phyloP scores from a whole-genome alignment of 2,329 filamentous ascomycete species.

The Paramyrothecium sp. region DNA sequence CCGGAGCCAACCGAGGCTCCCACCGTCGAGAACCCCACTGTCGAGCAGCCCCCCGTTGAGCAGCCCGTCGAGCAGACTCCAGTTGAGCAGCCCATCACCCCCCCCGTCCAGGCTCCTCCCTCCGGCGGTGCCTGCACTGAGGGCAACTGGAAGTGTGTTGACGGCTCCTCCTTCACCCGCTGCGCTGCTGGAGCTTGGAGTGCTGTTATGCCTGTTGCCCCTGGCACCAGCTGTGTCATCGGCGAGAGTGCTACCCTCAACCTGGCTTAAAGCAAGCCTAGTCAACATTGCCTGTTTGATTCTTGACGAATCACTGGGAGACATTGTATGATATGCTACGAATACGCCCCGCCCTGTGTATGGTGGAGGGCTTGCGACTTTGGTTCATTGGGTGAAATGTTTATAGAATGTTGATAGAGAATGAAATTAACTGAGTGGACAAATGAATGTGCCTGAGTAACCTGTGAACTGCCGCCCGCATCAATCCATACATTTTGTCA shows the following conservation, averaged over 20 bases:
- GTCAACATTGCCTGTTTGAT: too few relatives aligned
- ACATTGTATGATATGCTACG: too few relatives aligned
- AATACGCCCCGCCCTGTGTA: too few relatives aligned
- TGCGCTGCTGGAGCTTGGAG: neutral
- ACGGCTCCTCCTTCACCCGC: neutral
- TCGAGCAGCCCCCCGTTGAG: neutral
- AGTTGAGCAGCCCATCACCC: neutral
- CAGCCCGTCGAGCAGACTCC: neutral
- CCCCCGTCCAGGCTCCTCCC: neutral
- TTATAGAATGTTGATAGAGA: too few relatives aligned
- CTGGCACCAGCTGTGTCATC: neutral
- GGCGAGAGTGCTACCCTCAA: neutral
- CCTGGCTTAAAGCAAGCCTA: too few relatives aligned
- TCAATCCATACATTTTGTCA: too few relatives aligned
- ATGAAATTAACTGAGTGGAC: too few relatives aligned
- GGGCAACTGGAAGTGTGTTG: neutral
- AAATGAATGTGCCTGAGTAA: too few relatives aligned
- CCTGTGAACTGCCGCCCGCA: too few relatives aligned
- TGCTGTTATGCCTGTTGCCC: neutral
- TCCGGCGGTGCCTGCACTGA: neutral
- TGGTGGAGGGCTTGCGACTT: too few relatives aligned
- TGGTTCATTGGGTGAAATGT: too few relatives aligned
- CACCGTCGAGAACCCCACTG: neutral
- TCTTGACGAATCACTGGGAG: too few relatives aligned
- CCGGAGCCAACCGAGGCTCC: neutral